phyloP scores from a whole-genome alignment of 2,329 filamentous ascomycete species.

The Gyromitra esculenta region DNA sequence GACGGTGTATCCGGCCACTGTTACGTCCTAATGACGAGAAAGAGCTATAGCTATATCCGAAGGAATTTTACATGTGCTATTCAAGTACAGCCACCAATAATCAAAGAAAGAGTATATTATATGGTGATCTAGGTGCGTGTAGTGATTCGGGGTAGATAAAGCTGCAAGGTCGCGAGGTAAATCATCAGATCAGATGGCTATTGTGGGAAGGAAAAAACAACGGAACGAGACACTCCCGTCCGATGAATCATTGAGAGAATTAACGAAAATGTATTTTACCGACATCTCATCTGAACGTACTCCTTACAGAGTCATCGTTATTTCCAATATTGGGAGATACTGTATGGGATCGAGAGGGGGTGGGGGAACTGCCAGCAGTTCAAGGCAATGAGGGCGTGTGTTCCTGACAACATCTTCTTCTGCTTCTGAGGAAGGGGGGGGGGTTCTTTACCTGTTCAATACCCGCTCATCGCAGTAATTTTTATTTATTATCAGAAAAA shows the following conservation, averaged over 20 bases:
- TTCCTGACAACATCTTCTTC: slow-evolving; percentile 33
- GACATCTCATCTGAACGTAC: slow-evolving; percentile 8
- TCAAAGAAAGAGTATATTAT: neutral
- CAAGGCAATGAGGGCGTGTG: slow-evolving; percentile 8
- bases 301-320: slow-evolving; percentile 17
- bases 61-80: neutral
- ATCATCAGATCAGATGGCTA: slow-evolving; percentile 1
- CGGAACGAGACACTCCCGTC: slow-evolving; percentile 18
- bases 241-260: slow-evolving; percentile 15
- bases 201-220: slow-evolving; percentile 7
- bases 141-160: slow-evolving; percentile 36
- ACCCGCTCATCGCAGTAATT: slow-evolving; percentile 45
- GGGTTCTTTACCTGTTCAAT: slow-evolving; percentile 25
- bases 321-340: neutral
- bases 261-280: neutral
- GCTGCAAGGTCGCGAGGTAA: neutral
- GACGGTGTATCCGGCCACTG: neutral
- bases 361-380: slow-evolving; percentile 8
- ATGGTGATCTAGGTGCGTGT: slow-evolving; percentile 9
- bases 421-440: neutral
- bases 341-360: slow-evolving; percentile 21
- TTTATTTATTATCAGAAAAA: slow-evolving; percentile 28
- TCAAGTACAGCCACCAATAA: slow-evolving; percentile 1
- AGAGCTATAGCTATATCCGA: neutral
- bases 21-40: neutral